Conservation (phyloP, 305 asterid species). For the Andrographis paniculata region DNA sequence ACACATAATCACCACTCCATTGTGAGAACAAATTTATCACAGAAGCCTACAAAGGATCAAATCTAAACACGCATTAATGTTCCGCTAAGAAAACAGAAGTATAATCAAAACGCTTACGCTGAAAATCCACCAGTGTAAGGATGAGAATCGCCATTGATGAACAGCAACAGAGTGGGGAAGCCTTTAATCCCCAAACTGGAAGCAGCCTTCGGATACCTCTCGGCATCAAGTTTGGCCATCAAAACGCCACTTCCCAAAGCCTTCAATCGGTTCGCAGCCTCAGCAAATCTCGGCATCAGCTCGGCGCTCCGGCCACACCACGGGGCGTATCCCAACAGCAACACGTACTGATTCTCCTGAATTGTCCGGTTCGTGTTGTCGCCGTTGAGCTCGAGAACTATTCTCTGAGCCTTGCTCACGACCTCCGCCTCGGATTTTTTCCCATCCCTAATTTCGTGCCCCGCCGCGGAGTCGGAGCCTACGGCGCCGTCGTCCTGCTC, state of each 20-base stretch:
- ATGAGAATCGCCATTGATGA: constrained; percentile 69
- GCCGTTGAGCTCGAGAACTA: constrained; percentile 65
- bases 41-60: background rate
- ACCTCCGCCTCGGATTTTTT: constrained; percentile 64
- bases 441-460: constrained; percentile 28
- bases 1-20: background rate
- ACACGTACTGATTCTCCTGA: constrained; percentile 69
- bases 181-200: constrained; percentile 66
- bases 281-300: constrained; percentile 88
- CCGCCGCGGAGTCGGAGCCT: constrained; percentile 23
- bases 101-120: constrained; percentile 38
- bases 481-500: constrained; percentile 33
- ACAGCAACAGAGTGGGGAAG: constrained; percentile 74
- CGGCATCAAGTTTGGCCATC: constrained; percentile 86
- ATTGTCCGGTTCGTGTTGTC: constrained; percentile 50
- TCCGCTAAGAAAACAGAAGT: background rate
- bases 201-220: constrained; percentile 70
- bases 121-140: constrained; percentile 89
- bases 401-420: constrained; percentile 77
- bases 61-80: background rate
- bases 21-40: constrained; percentile 4
- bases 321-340: constrained; percentile 88
- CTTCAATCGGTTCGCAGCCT: constrained; percentile 79
- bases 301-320: constrained; percentile 91
- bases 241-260: constrained; percentile 46